Base-by-base conservation (phyloP, 805 yeast genomes). In the Nakazawaea ernobii region DNA sequence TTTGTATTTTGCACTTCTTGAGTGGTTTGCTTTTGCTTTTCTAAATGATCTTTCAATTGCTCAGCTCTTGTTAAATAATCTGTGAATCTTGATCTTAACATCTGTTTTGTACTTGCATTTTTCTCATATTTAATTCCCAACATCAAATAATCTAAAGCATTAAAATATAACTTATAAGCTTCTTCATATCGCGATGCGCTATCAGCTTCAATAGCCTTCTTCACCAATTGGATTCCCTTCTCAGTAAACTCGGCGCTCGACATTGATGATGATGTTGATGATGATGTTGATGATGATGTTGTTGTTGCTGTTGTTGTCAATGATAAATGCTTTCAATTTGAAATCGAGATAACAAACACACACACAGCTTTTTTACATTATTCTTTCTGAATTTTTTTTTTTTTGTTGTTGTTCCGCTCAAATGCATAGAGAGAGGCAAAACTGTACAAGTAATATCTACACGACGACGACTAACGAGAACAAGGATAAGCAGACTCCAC, bases 61-160 rank as follows among this genome's bases (percentile, higher is more conserved):
- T 94, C 99, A 0, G 99, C 99, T 49, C 99, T 72, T 6, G 90
- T 76, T 59, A 94, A 68, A 63, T 94, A 94, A 61, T 94, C 99
- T 6, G 91, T 86, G 63, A 92, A 87, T 64, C 90, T 90, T 8
- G 89, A 79, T 60, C 91, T 79, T 54, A 94, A 87, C 50, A 92
- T 74, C 55, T 90, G 97, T 63, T 91, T 92, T 33, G 95, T 84
- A 56, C 83, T 83, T 20, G 85, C 84, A 65, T 91, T 94, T 65
- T 91, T 92, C 66, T 94, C 99, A 59, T 86, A 92, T 67, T 94
- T 94, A 57, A 94, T 74, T 4, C 99, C 99, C 55, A 90, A 73
- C 97, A 94, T 90, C 57, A 94, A 73, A 67, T 94, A 94, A 65
- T 94, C 98, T 48, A 94, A 72, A 1, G 97, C 97, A 58, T 86